Base-by-base conservation (phyloP, 352 stramenopile species). In the Plasmopara muralis region DNA sequence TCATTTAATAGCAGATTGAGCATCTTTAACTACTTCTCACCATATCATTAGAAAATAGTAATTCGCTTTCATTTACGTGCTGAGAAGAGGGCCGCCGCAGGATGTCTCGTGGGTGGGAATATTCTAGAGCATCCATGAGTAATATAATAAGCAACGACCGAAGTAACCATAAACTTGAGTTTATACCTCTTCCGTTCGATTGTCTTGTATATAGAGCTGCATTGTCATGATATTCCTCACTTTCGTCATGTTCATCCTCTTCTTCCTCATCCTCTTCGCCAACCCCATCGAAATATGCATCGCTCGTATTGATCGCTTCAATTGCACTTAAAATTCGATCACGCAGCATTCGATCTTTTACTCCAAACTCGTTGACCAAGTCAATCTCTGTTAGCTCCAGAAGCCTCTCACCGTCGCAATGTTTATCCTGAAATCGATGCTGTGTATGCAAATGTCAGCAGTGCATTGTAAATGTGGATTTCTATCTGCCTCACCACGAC, bases 241-340 rank as follows among this genome's bases (percentile, higher is more conserved):
- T 58, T 29, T 12, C 31, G 5, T 66, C 46, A 12, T 62, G 39
- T 4, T 69, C 55, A 4, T 76, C 66, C 6, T 70, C 66, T 0
- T 71, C 72, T 0, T 73, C 66, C 13, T 67, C 64, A 1, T 85
- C 72, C 0, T 82, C 68, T 0, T 77, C 70, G 0, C 84, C 68
- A 1, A 85, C 78, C 12, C 84, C 72, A 33, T 87, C 75, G 0
- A 70, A 84, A 31, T 76, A 84, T 13, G 74, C 74, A 33, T 84
- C 72, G 29, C 71, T 86, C 14, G 68, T 87, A 46, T 90, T 86
- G 50, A 86, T 87, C 2, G 77, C 77, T 30, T 89, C 76, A 25
- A 91, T 89, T 5, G 77, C 81, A 47, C 70, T 83, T 20, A 91
- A 56, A 43, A 91, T 88, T 5, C 75, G 68, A 43, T 92, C 76